Percentiles rank a stretch among this genome's conserved stretches.
phyloP scores from a whole-genome alignment of 1,284 basidiomycete species.

The Leucoagaricus sp. region DNA sequence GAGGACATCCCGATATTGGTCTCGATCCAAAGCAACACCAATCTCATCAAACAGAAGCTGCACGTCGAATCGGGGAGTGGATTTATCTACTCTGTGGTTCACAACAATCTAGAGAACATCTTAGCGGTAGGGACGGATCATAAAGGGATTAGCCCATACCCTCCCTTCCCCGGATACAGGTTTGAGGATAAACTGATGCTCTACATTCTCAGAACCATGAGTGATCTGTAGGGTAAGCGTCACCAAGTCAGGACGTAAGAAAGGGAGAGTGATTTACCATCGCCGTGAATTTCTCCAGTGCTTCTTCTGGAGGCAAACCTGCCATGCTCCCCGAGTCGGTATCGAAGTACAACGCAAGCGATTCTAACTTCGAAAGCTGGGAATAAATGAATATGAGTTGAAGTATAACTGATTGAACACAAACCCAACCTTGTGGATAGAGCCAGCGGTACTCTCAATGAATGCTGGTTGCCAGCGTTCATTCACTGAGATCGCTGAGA shows the following conservation, averaged over 20 bases:
- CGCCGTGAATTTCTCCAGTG: conserved; percentile 77
- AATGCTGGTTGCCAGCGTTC: conserved; percentile 93
- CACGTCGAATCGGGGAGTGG: conserved; percentile 86
- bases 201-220: conserved; percentile 48
- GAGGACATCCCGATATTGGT: conserved; percentile 95
- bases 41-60: conserved; percentile 95
- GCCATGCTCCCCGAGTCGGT: conserved; percentile 88
- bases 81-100: conserved; percentile 75
- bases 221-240: conserved; percentile 56
- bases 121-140: conserved; percentile 11
- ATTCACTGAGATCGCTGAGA: conserved; percentile 94
- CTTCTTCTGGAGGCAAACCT: conserved; percentile 66
- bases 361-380: conserved; percentile 85
- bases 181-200: conserved; percentile 95
- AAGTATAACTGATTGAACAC: neutral
- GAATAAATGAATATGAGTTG: neutral
- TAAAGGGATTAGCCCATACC: conserved; percentile 41
- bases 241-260: conserved; percentile 11
- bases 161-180: conserved; percentile 96
- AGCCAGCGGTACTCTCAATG: conserved; percentile 87
- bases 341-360: conserved; percentile 94
- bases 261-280: conserved; percentile 52
- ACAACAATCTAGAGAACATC: conserved; percentile 65
- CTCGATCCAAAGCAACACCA: conserved; percentile 88
- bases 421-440: conserved; percentile 85